A percentile compares a stretch with the other conserved stretches of the same genome.
Conservation (phyloP, 2,329 filamentous ascomycete species). For the Aspergillus sp. region DNA sequence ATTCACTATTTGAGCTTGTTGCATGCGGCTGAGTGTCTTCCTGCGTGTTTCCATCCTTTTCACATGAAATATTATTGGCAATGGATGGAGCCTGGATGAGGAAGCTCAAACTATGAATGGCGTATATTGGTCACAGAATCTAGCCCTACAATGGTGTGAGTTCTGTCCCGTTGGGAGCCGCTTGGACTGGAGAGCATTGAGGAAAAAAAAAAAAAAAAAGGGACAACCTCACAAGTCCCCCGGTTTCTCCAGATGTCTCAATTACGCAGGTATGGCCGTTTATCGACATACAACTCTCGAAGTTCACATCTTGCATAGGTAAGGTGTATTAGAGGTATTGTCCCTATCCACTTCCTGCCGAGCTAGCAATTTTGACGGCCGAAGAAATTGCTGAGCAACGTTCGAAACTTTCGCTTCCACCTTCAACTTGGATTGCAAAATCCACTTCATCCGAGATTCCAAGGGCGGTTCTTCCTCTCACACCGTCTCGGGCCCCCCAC, state of each 20-base stretch:
- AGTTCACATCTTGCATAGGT: not conserved
- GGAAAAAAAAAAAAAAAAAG: not conserved
- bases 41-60: not conserved
- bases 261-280: not conserved
- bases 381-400: not conserved
- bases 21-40: conserved; percentile 1
- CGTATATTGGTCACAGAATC: not conserved
- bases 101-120: not conserved
- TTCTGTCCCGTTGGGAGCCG: not conserved
- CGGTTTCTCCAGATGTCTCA: not conserved
- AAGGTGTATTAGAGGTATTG: not conserved
- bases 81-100: not conserved
- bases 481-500: conserved; percentile 13
- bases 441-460: conserved; percentile 4
- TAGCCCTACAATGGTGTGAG: not conserved
- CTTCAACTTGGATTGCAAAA: conserved; percentile 2
- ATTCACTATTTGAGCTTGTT: not conserved
- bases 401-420: not conserved
- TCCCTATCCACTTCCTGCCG: not conserved
- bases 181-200: not conserved
- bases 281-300: not conserved
- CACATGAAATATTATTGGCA: not conserved
- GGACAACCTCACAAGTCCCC: not conserved
- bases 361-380: not conserved
- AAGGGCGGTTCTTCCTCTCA: not conserved